Percentiles rank a stretch among this genome's conserved stretches.
Conservation (phyloP, 179 eudicot species). For the Carnegiea gigantea region DNA sequence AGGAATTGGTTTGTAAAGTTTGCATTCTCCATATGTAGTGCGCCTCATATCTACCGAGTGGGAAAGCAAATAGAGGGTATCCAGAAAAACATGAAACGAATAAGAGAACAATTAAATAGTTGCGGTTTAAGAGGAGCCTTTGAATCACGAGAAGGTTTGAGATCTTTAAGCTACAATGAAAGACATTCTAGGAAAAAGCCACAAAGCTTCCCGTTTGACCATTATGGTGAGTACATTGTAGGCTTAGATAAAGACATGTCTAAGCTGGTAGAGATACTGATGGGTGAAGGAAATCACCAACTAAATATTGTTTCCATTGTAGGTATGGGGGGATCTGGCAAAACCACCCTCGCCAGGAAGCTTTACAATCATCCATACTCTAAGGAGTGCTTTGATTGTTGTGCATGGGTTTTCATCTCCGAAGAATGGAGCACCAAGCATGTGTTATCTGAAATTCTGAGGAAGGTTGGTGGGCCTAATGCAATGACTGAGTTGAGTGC, state of each 20-base stretch:
- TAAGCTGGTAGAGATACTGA: conserved; percentile 9
- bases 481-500: background rate
- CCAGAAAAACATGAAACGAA: conserved; percentile 7
- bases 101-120: conserved; percentile 9
- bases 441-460: conserved; percentile 24
- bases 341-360: conserved; percentile 49
- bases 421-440: conserved; percentile 29
- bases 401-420: conserved; percentile 52
- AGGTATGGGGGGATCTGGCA: conserved; percentile 67
- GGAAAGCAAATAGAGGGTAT: conserved; percentile 15
- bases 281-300: conserved; percentile 4
- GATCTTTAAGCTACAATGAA: conserved; percentile 4
- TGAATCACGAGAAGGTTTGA: background rate
- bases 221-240: conserved; percentile 18
- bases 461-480: conserved; percentile 16
- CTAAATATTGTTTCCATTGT: conserved; percentile 35
- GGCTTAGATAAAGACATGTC: conserved; percentile 28
- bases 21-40: background rate
- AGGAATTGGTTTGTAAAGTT: background rate
- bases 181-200: conserved; percentile 1
- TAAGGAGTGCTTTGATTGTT: conserved; percentile 34
- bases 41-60: conserved; percentile 3
- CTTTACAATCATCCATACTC: conserved; percentile 38
- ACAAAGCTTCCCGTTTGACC: conserved; percentile 20
- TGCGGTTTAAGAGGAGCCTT: conserved; percentile 19